These are phyloP conservation scores for Pleurotus cornucopiae DNA, from an alignment of 768 basidiomycete species.

Conservation along the genomic window DNA sequence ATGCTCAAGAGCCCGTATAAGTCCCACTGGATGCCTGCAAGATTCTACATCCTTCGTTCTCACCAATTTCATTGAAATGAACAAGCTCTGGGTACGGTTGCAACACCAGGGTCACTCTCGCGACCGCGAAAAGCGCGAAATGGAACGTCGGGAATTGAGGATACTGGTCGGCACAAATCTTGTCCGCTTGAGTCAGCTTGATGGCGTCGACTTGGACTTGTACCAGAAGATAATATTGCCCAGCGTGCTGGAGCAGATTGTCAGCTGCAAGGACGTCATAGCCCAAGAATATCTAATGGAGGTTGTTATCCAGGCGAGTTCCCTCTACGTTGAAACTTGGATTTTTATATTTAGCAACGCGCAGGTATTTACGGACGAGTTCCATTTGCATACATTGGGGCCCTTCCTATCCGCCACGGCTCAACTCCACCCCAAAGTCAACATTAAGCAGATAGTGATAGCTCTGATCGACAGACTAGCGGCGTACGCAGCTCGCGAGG, in stretches of 20 bases:
- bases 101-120: constrained; percentile 98
- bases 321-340: no score
- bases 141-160: constrained; percentile 91
- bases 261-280: constrained; percentile 97
- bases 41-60: constrained; percentile 95
- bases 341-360: no score
- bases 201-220: constrained; percentile 93
- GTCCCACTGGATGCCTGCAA: constrained; percentile 84
- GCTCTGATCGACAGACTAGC: constrained; percentile 95
- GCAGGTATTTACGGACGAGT: constrained; percentile 97
- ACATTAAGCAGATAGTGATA: constrained; percentile 98
- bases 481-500: constrained; percentile 93
- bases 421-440: constrained; percentile 95
- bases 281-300: constrained; percentile 99
- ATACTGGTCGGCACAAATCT: constrained; percentile 98
- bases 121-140: constrained; percentile 94
- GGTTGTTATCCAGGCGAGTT: constrained; percentile 90
- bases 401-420: constrained; percentile 96
- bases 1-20: constrained; percentile 23
- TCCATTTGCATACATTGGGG: constrained; percentile 93
- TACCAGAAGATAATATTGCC: constrained; percentile 86
- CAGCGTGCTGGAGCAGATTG: constrained; percentile 92
- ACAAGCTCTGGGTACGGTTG: constrained; percentile 98
- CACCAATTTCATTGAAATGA: constrained; percentile 99
- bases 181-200: constrained; percentile 90